Evolutionary conservation across 2,329 filamentous ascomycete genomes (phyloP).

Genomic region (Trichoderma afroharzianum): DNA sequence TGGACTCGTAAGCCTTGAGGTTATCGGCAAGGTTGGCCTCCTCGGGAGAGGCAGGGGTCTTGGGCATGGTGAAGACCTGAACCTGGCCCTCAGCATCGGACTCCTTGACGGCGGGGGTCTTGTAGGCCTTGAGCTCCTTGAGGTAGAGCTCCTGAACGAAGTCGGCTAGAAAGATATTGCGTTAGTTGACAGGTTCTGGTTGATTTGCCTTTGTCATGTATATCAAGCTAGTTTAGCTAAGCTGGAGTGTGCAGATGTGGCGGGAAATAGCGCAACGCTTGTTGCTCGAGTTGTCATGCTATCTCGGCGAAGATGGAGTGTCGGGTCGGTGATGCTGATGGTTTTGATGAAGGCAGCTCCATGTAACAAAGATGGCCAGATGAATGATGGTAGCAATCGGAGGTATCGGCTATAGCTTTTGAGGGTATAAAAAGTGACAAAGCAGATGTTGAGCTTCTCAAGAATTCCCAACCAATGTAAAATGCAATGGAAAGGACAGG

Average conservation of each 20-base stretch:
- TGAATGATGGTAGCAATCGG: background rate
- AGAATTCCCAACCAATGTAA: background rate
- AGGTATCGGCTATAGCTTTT: constrained; percentile 6
- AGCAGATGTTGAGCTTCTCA: background rate
- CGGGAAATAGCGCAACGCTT: constrained; percentile 15
- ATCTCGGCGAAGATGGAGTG: background rate
- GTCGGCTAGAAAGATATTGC: constrained; percentile 62
- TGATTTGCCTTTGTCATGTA: background rate
- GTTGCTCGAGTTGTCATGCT: background rate
- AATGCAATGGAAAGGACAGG: background rate
- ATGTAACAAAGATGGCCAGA: background rate
- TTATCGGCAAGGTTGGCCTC: constrained; percentile 89
- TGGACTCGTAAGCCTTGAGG: constrained; percentile 89
- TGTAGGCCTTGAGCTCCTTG: constrained; percentile 93
- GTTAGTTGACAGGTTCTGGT: constrained; percentile 25
- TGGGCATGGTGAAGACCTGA: constrained; percentile 77
- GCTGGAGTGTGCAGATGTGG: background rate
- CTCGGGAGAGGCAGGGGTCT: constrained; percentile 83
- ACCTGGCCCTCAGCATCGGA: constrained; percentile 87
- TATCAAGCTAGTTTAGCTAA: constrained; percentile 1
- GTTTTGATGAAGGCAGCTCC: background rate
- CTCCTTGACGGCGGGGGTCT: constrained; percentile 77
- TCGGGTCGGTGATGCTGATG: background rate
- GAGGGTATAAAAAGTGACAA: background rate
- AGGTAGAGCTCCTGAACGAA: constrained; percentile 98